Conservation (phyloP, 768 basidiomycete species). For the Naematelia aurantialba region DNA sequence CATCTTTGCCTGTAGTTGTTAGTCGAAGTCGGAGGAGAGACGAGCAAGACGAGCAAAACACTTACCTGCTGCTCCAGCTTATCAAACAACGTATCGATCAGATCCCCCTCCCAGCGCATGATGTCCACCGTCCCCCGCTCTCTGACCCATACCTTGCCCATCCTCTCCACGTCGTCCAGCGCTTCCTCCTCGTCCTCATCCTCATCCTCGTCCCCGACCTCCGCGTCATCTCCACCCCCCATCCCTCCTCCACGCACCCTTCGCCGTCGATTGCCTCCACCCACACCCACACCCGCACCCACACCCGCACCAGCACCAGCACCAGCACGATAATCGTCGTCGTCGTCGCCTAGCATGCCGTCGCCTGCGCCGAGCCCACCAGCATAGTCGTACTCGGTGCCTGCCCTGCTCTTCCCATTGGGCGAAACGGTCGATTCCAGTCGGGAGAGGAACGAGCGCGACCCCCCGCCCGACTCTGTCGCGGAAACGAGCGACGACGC, state of each 20-base stretch:
- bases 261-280: too few relatives aligned
- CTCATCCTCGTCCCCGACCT: conserved; percentile 11
- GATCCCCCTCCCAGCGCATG: conserved; percentile 45
- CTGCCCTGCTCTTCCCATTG: neutral
- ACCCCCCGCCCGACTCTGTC: neutral
- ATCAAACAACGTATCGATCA: conserved; percentile 44
- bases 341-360: conserved; percentile 22
- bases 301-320: too few relatives aligned
- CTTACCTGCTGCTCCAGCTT: conserved; percentile 49
- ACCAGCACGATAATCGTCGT: too few relatives aligned
- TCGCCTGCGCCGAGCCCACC: too few relatives aligned
- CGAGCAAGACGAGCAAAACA: neutral
- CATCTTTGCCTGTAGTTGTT: conserved; percentile 65
- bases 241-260: too few relatives aligned
- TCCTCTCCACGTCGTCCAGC: conserved; percentile 36
- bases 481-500: neutral
- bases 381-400: neutral
- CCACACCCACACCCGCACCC: too few relatives aligned
- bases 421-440: conserved; percentile 7
- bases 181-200: conserved; percentile 27
- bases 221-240: conserved; percentile 6
- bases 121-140: conserved; percentile 46
- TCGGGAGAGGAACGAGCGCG: conserved; percentile 5
- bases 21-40: neutral
- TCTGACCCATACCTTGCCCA: conserved; percentile 39